phyloP scores from a whole-genome alignment of 1,139 yeast genomes.

The Yamadazyma taylorii region DNA sequence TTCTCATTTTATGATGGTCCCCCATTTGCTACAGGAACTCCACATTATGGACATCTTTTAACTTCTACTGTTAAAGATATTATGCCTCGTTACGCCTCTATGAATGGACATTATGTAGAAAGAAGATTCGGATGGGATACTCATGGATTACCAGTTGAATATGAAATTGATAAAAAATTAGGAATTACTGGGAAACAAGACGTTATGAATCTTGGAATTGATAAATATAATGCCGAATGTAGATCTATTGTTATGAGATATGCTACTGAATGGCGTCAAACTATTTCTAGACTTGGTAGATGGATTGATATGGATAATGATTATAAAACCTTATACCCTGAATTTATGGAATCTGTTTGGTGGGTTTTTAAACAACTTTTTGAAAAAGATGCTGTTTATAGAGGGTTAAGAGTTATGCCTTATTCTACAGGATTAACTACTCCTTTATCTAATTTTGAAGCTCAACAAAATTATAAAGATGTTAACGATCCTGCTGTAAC shows the following conservation, averaged over 20 bases:
- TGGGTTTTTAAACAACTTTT: constrained; percentile 94
- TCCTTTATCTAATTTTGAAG: constrained; percentile 95
- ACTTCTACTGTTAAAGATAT: constrained; percentile 97
- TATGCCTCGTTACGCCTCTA: constrained; percentile 95
- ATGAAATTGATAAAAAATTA: constrained; percentile 95
- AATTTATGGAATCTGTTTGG: constrained; percentile 98
- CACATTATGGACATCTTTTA: constrained; percentile 96
- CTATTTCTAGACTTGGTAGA: constrained; percentile 92
- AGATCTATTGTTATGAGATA: constrained; percentile 97
- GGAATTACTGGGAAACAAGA: constrained; percentile 93
- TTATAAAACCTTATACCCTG: constrained; percentile 93
- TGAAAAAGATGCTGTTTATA: constrained; percentile 83
- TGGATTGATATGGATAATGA: constrained; percentile 99
- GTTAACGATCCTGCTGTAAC: constrained; percentile 97
- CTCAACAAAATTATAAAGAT: constrained; percentile 96
- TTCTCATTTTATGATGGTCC: constrained; percentile 98
- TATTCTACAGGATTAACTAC: constrained; percentile 97
- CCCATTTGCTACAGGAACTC: constrained; percentile 99
- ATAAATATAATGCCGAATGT: constrained; percentile 90
- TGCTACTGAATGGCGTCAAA: constrained; percentile 90
- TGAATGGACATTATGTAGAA: constrained; percentile 95
- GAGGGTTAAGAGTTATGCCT: constrained; percentile 98
- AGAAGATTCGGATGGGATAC: constrained; percentile 99
- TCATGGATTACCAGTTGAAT: constrained; percentile 97
- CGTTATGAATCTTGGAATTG: constrained; percentile 91